Evolutionary conservation across 345 rosid species (phyloP), one percentile per base, ranked within the genome.

Genomic region (Salix arbutifolia): DNA sequence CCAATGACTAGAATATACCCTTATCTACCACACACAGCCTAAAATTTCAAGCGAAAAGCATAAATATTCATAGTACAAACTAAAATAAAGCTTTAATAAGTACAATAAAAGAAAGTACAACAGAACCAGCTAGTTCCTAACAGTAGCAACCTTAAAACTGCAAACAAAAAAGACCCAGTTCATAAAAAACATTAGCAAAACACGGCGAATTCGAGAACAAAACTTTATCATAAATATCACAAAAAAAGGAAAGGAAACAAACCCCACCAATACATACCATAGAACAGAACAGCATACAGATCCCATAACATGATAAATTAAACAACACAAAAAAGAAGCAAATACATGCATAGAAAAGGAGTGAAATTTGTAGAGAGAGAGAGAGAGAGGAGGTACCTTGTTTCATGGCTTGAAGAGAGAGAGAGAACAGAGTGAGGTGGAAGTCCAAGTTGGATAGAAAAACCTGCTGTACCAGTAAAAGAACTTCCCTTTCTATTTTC

Each of bases 391-490:
- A 72, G 38, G 48, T 16, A 81, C 88, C 82, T 79, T 77, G 56
- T 83, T 68, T 79, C 81, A 84, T 66, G 83, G 86, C 84, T 68
- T 74, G 64, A 18, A 61, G 71, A 80, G 78, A 79, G 65, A 26
- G 64, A 58, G 64, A n/a, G 3, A 58, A 58, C 23, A 68, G 76
- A 79, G 69, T 86, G 89, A 88, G 82, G 86, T 88, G 89, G 90
- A 88, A 83, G 86, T 84, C 93, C 90, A 80, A 78, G 81, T 84
- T 76, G 88, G 89, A 86, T 67, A 60, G 23, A 16, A 53, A 69
- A 58, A 76, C 2, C 42, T 4, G 8, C 50, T 71, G 61, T 18
- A 5, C 28, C n/a, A 58, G 62, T 58, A n/a, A 58, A 58, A 58
- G 16, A 58, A 80, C 53, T 58, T 19, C 69, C 33, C 64, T 33